Conservation (phyloP, 768 basidiomycete species). For the Tremella yokohamensis region DNA sequence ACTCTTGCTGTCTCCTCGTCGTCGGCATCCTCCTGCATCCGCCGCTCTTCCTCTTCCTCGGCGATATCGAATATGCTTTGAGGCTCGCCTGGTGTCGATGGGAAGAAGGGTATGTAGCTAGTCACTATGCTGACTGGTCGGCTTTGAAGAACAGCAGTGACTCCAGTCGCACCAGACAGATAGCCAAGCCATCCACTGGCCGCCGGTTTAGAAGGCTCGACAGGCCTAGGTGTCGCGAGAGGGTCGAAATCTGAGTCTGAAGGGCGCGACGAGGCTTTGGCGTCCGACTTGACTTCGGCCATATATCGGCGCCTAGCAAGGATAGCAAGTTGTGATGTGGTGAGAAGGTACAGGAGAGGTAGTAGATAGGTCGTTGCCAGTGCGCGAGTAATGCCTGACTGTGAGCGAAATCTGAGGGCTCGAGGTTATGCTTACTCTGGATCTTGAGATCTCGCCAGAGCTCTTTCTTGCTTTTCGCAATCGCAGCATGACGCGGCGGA, state of each 20-base stretch:
- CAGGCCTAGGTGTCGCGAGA: neutral
- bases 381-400: constrained; percentile 75
- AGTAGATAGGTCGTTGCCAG: constrained; percentile 81
- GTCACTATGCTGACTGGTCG: constrained; percentile 13
- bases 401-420: neutral
- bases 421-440: constrained; percentile 59
- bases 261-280: constrained; percentile 51
- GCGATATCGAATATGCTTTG: constrained; percentile 45
- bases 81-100: constrained; percentile 37
- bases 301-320: constrained; percentile 64
- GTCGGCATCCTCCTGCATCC: constrained; percentile 25
- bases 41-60: constrained; percentile 18
- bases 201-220: neutral
- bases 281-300: constrained; percentile 68
- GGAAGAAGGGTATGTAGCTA: constrained; percentile 8
- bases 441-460: constrained; percentile 93
- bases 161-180: constrained; percentile 25
- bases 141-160: constrained; percentile 15
- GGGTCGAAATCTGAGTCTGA: neutral
- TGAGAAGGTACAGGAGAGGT: constrained; percentile 79
- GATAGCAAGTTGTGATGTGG: constrained; percentile 76
- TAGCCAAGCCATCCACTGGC: constrained; percentile 16
- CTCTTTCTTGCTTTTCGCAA: constrained; percentile 39
- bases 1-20: constrained; percentile 66
- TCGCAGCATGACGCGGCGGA: constrained; percentile 11